Evolutionary conservation across 108 stramenopile genomes (phyloP), one percentile per base, ranked within the genome.

Genomic region (Aurantiochytrium sp.): DNA sequence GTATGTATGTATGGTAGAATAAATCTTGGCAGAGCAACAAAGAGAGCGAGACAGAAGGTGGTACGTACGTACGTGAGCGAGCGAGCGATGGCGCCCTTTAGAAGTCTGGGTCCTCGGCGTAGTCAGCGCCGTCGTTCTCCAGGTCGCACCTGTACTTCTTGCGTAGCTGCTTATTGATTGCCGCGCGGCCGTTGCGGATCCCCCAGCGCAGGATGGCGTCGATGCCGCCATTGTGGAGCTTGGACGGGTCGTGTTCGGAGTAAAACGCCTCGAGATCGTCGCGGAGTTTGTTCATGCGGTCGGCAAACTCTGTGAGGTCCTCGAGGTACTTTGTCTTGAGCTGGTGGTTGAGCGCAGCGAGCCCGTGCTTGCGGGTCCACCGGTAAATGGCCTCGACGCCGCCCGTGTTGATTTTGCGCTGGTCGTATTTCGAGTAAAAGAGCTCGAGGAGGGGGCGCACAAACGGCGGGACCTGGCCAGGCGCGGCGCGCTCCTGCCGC

Each of bases 171-270:
- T 81, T 41, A 24, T 81, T 81, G 73, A 81, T 81, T 6, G 73
- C 73, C 12, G 39, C 45, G 73, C 73, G 73, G 24, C 73, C 73
- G 30, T 81, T 81, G 0, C 73, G 73, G 12, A 81, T 48, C 19
- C 73, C 73, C 73, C 73, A 81, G 12, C 73, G 73, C 19, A 81
- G 45, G 32, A 81, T 81, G 12, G 42, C 42, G 30, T 81, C 73
- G 1, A 81, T 4, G 12, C 73, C 73, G n/a, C 45, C 73, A 17
- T 24, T 27, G 6, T 12, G 6, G 3, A 81, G 39, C 30, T 81
- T 81, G 42, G 39, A 48, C 12, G 73, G 45, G 30, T 81, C 73
- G 30, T 81, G 39, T 1, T 30, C 4, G 12, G 73, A 37, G 45
- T 81, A 81, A 24, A 81, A 81, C 42, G 8, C 73, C 24, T 48